Percentiles rank a stretch among this genome's conserved stretches.
phyloP scores from a whole-genome alignment of 805 yeast genomes.

The Ogataea saltuana region DNA sequence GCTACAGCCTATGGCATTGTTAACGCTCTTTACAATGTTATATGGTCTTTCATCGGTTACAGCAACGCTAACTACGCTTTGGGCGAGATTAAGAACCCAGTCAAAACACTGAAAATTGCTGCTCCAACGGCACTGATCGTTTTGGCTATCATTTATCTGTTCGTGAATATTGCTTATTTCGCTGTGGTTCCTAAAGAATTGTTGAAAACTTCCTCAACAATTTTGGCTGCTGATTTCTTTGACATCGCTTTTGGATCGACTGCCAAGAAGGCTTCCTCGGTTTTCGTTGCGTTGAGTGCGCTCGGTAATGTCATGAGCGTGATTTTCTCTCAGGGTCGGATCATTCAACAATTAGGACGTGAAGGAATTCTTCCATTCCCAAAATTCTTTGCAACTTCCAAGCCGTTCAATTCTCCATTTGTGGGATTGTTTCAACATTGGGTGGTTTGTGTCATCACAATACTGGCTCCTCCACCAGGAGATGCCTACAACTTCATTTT shows the following conservation, averaged over 20 bases:
- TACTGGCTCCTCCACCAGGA: conserved; percentile 81
- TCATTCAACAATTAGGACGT: conserved; percentile 76
- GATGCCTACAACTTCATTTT: conserved; percentile 81
- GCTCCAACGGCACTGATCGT: conserved; percentile 70
- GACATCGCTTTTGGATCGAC: conserved; percentile 64
- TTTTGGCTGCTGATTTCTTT: conserved; percentile 77
- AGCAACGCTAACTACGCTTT: conserved; percentile 82
- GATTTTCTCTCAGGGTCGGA: conserved; percentile 79
- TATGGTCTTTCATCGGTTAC: conserved; percentile 84
- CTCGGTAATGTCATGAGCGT: conserved; percentile 80
- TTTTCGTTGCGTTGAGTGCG: conserved; percentile 78
- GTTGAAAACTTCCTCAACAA: conserved; percentile 58
- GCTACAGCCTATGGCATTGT: conserved; percentile 61
- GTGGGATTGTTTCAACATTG: conserved; percentile 76
- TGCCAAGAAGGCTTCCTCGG: conserved; percentile 69
- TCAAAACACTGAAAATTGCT: conserved; percentile 64
- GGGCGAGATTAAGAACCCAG: conserved; percentile 77
- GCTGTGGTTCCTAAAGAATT: conserved; percentile 75
- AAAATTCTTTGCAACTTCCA: conserved; percentile 64
- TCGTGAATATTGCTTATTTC: conserved; percentile 77
- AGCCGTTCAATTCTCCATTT: conserved; percentile 72
- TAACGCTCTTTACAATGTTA: conserved; percentile 76
- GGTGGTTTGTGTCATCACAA: conserved; percentile 70
- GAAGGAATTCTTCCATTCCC: conserved; percentile 80
- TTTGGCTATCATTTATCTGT: conserved; percentile 66